Evolutionary conservation across 441 rosid genomes (phyloP).

Genomic region (Populus hybrid): DNA sequence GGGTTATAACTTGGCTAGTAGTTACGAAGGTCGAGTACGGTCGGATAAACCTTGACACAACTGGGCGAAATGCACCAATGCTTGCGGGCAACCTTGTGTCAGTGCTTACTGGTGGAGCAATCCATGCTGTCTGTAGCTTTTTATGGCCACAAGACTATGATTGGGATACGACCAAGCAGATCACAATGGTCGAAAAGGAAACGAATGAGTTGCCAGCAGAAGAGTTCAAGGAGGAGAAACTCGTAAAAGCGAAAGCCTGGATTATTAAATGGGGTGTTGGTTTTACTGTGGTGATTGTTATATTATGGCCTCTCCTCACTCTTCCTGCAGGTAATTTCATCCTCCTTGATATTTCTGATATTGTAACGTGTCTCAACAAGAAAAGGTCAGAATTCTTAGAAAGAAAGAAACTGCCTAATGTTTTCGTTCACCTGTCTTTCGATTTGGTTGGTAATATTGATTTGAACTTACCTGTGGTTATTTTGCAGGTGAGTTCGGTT

Average conservation of each 20-base stretch:
- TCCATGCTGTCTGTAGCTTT: constrained; percentile 67
- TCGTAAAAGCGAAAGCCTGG: constrained; percentile 70
- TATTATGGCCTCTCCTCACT: constrained; percentile 77
- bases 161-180: constrained; percentile 81
- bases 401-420: not conserved
- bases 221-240: constrained; percentile 77
- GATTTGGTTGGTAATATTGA: not conserved
- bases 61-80: constrained; percentile 87
- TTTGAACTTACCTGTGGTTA: not conserved
- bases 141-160: constrained; percentile 70
- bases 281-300: constrained; percentile 61
- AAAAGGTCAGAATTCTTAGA: not conserved
- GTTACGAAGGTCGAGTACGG: constrained; percentile 66
- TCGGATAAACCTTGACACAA: constrained; percentile 61
- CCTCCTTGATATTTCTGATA: not conserved
- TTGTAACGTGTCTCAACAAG: not conserved
- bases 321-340: constrained; percentile 67
- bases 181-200: constrained; percentile 74
- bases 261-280: constrained; percentile 83
- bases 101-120: constrained; percentile 65
- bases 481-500: constrained; percentile 54
- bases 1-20: constrained; percentile 70
- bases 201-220: constrained; percentile 43
- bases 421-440: not conserved
- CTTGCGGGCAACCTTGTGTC: constrained; percentile 88